These are phyloP conservation scores for Pichia sp. DNA, from an alignment of 1,139 yeast species.

Conservation along the genomic window DNA sequence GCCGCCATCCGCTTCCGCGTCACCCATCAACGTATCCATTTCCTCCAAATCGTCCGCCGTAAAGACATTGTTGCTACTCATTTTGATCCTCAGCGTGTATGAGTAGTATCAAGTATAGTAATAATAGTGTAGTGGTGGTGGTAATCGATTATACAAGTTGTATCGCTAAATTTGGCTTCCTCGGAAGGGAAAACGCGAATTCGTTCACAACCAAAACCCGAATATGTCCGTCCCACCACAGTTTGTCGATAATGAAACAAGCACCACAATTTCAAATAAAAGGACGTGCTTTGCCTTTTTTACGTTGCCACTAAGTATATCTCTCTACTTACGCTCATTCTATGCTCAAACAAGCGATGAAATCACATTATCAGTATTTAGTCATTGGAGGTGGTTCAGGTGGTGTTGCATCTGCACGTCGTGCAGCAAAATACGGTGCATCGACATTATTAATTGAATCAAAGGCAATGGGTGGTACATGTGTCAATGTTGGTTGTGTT, in stretches of 20 bases:
- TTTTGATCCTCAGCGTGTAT: too few species aligned
- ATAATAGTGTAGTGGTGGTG: too few species aligned
- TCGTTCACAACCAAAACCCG: too few species aligned
- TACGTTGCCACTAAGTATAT: too few species aligned
- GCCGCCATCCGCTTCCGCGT: too few species aligned
- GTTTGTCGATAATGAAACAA: not conserved
- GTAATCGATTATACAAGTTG: too few species aligned
- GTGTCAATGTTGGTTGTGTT: conserved; percentile 98
- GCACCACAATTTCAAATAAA: too few species aligned
- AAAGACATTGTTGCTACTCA: conserved; percentile 1
- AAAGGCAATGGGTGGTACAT: conserved; percentile 86
- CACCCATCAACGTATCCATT: conserved; percentile 1
- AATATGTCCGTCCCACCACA: not conserved
- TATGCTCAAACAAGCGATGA: conserved; percentile 26
- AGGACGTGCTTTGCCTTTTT: not conserved
- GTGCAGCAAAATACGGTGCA: conserved; percentile 93
- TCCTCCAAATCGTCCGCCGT: conserved; percentile 4
- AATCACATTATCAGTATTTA: conserved; percentile 68
- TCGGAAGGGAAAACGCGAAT: too few species aligned
- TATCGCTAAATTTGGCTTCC: too few species aligned
- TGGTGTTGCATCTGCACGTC: conserved; percentile 95
- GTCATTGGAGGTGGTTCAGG: conserved; percentile 99
- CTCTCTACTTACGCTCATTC: not conserved
- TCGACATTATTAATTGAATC: conserved; percentile 79
- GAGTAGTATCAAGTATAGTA: too few species aligned